Conservation (phyloP, 2,329 filamentous ascomycete species). For the Pseudogymnoascus sp. region DNA sequence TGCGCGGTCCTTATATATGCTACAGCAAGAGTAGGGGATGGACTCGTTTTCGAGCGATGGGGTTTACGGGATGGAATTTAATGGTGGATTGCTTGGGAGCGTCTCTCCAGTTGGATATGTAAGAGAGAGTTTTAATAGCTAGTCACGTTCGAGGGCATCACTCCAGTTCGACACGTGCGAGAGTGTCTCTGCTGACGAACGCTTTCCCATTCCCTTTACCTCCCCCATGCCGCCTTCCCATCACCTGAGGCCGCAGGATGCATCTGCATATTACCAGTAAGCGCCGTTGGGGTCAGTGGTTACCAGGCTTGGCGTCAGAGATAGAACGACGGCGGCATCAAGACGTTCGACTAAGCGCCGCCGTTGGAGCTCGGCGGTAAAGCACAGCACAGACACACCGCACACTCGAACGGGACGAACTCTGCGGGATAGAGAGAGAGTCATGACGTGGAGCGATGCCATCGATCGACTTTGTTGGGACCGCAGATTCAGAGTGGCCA, state of each 20-base stretch:
- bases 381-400: not conserved
- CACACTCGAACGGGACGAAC: not conserved
- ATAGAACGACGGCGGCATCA: not conserved
- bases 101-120: no score
- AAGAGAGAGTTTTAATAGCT: no score
- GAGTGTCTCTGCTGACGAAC: not conserved
- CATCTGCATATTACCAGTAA: not conserved
- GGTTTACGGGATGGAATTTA: no score
- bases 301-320: not conserved
- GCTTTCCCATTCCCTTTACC: not conserved
- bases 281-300: not conserved
- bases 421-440: not conserved
- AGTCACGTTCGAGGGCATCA: no score
- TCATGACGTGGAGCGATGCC: not conserved
- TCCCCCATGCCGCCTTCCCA: not conserved
- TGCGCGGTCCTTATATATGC: no score
- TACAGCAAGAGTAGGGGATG: no score
- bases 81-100: no score
- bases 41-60: no score
- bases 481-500: not conserved
- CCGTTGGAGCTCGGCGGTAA: not conserved
- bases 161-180: not conserved
- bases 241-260: not conserved
- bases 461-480: not conserved
- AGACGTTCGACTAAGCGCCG: not conserved